These are phyloP conservation scores for Kwoniella sp. DNA, from an alignment of 768 basidiomycete genomes.

Conservation along the genomic window DNA sequence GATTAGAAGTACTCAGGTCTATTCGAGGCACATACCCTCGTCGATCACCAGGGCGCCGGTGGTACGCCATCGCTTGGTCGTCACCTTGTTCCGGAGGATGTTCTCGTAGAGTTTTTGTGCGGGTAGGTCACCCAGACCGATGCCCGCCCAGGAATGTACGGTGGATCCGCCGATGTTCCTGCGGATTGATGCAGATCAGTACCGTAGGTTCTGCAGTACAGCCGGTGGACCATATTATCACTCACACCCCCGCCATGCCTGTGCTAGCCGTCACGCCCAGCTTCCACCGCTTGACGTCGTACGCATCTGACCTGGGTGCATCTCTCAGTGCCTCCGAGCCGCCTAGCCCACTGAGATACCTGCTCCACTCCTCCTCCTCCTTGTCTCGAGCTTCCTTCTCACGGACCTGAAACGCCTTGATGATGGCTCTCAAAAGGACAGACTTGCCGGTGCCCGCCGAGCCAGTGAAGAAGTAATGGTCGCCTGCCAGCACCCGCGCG, in stretches of 20 bases:
- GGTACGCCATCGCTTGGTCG: conserved; percentile 28
- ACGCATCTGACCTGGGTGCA: not conserved
- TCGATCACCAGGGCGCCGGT: conserved; percentile 45
- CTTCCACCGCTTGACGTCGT: conserved; percentile 20
- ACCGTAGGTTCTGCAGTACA: not conserved
- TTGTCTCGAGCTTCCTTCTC: conserved; percentile 2
- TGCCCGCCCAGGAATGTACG: conserved; percentile 40
- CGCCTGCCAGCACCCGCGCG: conserved; percentile 50
- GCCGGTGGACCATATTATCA: not conserved
- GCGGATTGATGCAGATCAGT: not conserved
- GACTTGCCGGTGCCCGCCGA: conserved; percentile 98
- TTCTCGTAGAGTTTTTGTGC: conserved; percentile 20
- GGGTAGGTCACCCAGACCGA: conserved; percentile 26
- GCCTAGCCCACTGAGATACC: not conserved
- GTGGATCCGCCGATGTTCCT: conserved; percentile 41
- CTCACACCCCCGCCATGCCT: conserved; percentile 66
- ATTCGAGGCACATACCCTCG: conserved; percentile 30
- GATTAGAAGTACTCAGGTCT: not conserved
- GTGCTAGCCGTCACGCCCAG: conserved; percentile 79
- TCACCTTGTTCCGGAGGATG: conserved; percentile 17
- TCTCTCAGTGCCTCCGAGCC: conserved; percentile 1
- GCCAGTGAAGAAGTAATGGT: conserved; percentile 90
- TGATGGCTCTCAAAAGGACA: conserved; percentile 85
- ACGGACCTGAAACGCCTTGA: conserved; percentile 57
- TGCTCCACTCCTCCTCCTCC: conserved; percentile 3